Conservation (phyloP, 2,329 filamentous ascomycete genomes). For the Pleomassaria siparia region DNA sequence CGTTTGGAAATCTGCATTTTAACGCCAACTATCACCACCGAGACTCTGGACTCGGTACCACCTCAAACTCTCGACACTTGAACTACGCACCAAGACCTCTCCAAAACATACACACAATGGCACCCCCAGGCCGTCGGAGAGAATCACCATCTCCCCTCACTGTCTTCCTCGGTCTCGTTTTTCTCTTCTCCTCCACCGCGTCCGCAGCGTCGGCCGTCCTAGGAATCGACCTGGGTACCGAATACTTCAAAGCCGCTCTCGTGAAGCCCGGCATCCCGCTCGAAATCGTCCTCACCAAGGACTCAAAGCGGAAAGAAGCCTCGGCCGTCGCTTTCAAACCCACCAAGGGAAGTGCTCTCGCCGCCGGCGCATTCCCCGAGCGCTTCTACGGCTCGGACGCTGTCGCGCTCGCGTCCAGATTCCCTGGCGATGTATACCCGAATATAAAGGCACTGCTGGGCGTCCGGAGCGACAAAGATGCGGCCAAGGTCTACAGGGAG, state of each 20-base stretch:
- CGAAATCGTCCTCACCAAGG: constrained; percentile 96
- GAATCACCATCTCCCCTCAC: constrained; percentile 45
- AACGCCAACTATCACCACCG: constrained; percentile 5
- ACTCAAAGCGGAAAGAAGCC: constrained; percentile 93
- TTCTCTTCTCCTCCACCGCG: constrained; percentile 59
- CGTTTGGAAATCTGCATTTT: not conserved
- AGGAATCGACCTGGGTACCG: constrained; percentile 90
- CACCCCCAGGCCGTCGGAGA: constrained; percentile 50
- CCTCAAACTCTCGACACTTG: constrained; percentile 12
- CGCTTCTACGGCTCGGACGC: constrained; percentile 91
- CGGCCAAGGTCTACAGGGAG: constrained; percentile 69
- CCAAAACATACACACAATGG: constrained; percentile 42
- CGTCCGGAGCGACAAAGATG: constrained; percentile 58
- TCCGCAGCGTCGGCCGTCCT: constrained; percentile 75
- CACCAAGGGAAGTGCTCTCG: constrained; percentile 63
- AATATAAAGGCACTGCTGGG: constrained; percentile 93
- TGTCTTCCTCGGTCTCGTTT: constrained; percentile 54
- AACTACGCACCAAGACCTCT: constrained; percentile 5
- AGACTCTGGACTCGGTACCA: too few species aligned
- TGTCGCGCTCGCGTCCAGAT: constrained; percentile 80
- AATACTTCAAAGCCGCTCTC: constrained; percentile 93
- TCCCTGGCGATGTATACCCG: constrained; percentile 90
- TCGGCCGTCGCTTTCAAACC: constrained; percentile 94
- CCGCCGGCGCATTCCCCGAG: constrained; percentile 70
- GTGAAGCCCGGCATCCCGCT: constrained; percentile 97